phyloP scores from a whole-genome alignment of 306 rosid species.

The Cicer arietinum region DNA sequence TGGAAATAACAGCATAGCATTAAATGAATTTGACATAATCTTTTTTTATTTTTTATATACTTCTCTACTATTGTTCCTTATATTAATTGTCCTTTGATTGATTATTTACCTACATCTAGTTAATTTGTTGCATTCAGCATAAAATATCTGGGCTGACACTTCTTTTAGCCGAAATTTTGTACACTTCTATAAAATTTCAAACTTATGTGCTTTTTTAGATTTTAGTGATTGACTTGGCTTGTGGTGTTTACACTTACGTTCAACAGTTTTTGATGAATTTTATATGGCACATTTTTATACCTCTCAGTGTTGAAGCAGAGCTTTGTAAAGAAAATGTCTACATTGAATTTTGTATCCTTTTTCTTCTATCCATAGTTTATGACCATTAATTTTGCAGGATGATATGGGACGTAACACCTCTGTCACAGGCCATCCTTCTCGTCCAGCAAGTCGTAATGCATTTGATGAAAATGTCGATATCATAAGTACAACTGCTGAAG shows the following conservation, averaged over 20 bases:
- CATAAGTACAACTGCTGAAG: slow-evolving; percentile 57
- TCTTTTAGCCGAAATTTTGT: neutral
- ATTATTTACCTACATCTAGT: neutral
- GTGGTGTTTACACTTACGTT: neutral
- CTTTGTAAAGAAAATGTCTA: too few species aligned
- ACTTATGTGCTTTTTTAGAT: neutral
- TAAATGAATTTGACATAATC: neutral
- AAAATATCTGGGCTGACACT: neutral
- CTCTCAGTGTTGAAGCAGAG: slow-evolving; percentile 1
- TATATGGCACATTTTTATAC: neutral
- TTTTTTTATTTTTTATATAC: neutral
- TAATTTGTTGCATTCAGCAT: slow-evolving; percentile 15
- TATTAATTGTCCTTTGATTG: neutral
- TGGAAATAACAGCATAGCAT: neutral
- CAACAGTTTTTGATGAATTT: slow-evolving; percentile 16
- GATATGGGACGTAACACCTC: slow-evolving; percentile 71
- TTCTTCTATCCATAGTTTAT: slow-evolving; percentile 11
- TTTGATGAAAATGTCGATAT: slow-evolving; percentile 78
- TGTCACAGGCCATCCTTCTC: slow-evolving; percentile 71
- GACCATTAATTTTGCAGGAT: slow-evolving; percentile 64
- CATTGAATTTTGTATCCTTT: neutral
- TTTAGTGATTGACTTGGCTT: neutral
- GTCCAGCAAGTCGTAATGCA: slow-evolving; percentile 89
- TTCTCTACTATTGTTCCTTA: neutral
- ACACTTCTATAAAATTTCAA: neutral